Base-by-base conservation (phyloP, 2,329 filamentous ascomycete species). In the Colletotrichum scovillei region DNA sequence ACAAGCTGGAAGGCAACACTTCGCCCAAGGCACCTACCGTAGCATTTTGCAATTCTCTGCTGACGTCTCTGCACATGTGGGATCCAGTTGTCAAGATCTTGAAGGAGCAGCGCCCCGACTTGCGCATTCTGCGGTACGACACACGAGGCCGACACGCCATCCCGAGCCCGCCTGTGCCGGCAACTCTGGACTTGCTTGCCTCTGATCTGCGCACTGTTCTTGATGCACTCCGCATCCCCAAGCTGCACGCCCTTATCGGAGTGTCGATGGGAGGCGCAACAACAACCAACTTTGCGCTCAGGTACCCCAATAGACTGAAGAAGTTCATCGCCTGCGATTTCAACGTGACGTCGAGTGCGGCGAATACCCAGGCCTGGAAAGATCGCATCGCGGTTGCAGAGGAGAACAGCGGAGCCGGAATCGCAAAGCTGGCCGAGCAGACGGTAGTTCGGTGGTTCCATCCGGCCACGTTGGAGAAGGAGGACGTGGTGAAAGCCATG, bases 391-490 rank as follows among this genome's bases (percentile, higher is more conserved):
- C 84, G 0, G 81, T 95, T 3, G 91, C 93, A 0, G 91, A 94
- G 77, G 81, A 81, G 5, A 85, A 88, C 11, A 86, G 86, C 2
- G 88, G 89, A 28, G 80, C 85, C 0, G 89, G 94, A 4, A 92
- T 95, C 46, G 81, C 82, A 58, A 85, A 89, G 64, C 86, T 97
- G 7, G 94, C 95, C 0, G 88, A 88, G 52, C 82, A 89, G 67
- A 97, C 95, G 0, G 92, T 94, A 0, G 86, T 88, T 68, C 87
- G 95, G 22, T 97, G 95, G 95, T 95, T 97, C 78, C 94, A 95
- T 78, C 90, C 84, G 30, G 80, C 78, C 11, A 88, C 81, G 16
- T 81, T 86, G 79, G 76, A 76, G 16, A 91, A 84, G 82, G 81
- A 80, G 76, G 88, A 80, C 0, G 77, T 81, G 0, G 87, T 89